Evolutionary conservation across 768 basidiomycete genomes (phyloP).

Genomic region (Phlebiopsis gigantea): DNA sequence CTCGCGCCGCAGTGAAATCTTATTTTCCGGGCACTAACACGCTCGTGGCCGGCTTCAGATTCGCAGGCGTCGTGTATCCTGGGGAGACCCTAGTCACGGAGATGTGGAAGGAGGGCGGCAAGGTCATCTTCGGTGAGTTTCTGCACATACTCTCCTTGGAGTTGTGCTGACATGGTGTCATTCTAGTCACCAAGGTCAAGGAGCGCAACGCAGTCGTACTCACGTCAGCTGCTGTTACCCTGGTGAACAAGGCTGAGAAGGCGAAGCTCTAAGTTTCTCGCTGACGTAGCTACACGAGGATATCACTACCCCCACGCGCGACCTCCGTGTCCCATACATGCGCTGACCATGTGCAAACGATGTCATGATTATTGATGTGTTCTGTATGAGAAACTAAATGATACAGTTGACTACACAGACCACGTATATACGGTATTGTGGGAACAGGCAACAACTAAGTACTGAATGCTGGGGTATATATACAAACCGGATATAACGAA

Average conservation of each 20-base stretch:
- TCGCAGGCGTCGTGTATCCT: constrained; percentile 89
- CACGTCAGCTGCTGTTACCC: constrained; percentile 77
- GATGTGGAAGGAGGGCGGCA: constrained; percentile 97
- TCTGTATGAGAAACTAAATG: too few species aligned
- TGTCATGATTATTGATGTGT: too few species aligned
- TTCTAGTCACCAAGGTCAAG: constrained; percentile 79
- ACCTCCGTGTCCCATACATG: too few species aligned
- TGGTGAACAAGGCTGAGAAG: constrained; percentile 33
- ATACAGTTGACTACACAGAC: too few species aligned
- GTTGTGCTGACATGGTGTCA: not conserved
- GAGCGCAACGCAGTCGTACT: constrained; percentile 72
- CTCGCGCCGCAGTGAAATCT: not conserved
- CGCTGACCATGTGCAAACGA: too few species aligned
- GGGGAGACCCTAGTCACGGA: constrained; percentile 93
- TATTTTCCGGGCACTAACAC: constrained; percentile 1
- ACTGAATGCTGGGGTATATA: not conserved
- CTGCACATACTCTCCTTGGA: not conserved
- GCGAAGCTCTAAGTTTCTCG: constrained; percentile 49
- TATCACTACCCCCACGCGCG: too few species aligned
- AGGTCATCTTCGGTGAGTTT: constrained; percentile 83
- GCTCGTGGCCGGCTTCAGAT: constrained; percentile 37
- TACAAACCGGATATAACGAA: not conserved
- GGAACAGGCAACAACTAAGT: not conserved
- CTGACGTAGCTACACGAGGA: too few species aligned
- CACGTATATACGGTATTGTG: too few species aligned